phyloP scores from a whole-genome alignment of 2,329 filamentous ascomycete species.

The Xylaria sp. region DNA sequence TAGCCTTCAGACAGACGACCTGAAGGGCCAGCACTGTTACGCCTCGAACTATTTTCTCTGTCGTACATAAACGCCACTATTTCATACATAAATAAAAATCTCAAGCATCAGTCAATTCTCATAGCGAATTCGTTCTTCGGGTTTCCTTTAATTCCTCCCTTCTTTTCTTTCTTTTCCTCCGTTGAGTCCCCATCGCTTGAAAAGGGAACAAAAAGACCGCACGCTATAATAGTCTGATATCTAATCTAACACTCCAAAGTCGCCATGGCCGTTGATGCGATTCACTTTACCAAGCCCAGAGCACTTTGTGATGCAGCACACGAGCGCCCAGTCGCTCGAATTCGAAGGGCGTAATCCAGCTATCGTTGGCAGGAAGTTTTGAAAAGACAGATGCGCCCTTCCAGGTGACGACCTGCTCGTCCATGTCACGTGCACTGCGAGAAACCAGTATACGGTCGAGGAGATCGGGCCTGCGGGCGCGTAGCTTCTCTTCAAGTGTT shows the following conservation, averaged over 20 bases:
- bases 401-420: constrained; percentile 97
- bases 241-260: background rate
- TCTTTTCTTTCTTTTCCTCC: background rate
- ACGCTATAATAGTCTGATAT: background rate
- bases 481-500: constrained; percentile 84
- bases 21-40: constrained; percentile 9
- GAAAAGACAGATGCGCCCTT: constrained; percentile 98
- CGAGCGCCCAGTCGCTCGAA: constrained; percentile 87
- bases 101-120: constrained; percentile 4
- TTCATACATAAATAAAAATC: constrained; percentile 11
- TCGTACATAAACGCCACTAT: constrained; percentile 22
- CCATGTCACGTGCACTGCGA: constrained; percentile 86
- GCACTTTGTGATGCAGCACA: constrained; percentile 83
- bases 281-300: constrained; percentile 66
- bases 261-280: background rate
- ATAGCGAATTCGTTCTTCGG: background rate
- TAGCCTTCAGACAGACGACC: background rate
- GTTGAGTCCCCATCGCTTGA: background rate
- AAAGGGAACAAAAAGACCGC: background rate
- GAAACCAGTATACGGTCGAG: constrained; percentile 71
- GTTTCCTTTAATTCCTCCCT: background rate
- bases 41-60: constrained; percentile 2
- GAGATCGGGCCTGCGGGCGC: constrained; percentile 71
- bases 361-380: constrained; percentile 91
- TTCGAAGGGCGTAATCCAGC: constrained; percentile 89